Evolutionary conservation across 2,329 filamentous ascomycete species (phyloP).

Genomic region (Huntiella savannae): DNA sequence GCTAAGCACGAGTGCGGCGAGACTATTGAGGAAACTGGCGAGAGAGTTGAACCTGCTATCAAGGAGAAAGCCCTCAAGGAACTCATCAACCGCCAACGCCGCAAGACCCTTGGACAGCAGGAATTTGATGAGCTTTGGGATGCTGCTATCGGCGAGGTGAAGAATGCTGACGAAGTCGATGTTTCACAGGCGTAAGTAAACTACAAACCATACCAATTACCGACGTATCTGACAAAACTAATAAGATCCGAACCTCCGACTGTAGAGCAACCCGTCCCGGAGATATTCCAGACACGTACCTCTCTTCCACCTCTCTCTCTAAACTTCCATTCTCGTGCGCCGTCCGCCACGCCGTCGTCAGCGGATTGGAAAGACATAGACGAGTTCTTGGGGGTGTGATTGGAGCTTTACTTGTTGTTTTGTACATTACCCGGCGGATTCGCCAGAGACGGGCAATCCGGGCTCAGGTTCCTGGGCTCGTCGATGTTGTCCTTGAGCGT

Average conservation of each 20-base stretch:
- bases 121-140: slow-evolving; percentile 85
- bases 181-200: slow-evolving; percentile 34
- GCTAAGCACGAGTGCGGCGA: slow-evolving; percentile 86
- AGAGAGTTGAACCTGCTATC: slow-evolving; percentile 36
- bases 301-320: slow-evolving; percentile 80
- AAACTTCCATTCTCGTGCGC: slow-evolving; percentile 72
- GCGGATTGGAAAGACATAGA: slow-evolving; percentile 73
- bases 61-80: slow-evolving; percentile 60
- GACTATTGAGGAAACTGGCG: slow-evolving; percentile 39
- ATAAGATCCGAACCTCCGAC: slow-evolving; percentile 60
- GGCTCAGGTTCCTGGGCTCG: slow-evolving; percentile 61
- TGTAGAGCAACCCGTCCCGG: slow-evolving; percentile 51
- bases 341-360: slow-evolving; percentile 57
- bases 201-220: slow-evolving; percentile 4
- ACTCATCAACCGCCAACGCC: slow-evolving; percentile 54
- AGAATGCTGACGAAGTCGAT: slow-evolving; percentile 40
- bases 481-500: slow-evolving; percentile 65
- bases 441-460: slow-evolving; percentile 44
- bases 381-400: slow-evolving; percentile 56
- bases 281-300: slow-evolving; percentile 39
- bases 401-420: slow-evolving; percentile 25
- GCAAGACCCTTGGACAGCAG: slow-evolving; percentile 63
- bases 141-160: slow-evolving; percentile 54
- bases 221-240: slow-evolving; percentile 43
- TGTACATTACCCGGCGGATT: slow-evolving; percentile 48